These are phyloP conservation scores for Moesziomyces globuligerus DNA, from an alignment of 1,284 basidiomycete species.

Conservation along the genomic window DNA sequence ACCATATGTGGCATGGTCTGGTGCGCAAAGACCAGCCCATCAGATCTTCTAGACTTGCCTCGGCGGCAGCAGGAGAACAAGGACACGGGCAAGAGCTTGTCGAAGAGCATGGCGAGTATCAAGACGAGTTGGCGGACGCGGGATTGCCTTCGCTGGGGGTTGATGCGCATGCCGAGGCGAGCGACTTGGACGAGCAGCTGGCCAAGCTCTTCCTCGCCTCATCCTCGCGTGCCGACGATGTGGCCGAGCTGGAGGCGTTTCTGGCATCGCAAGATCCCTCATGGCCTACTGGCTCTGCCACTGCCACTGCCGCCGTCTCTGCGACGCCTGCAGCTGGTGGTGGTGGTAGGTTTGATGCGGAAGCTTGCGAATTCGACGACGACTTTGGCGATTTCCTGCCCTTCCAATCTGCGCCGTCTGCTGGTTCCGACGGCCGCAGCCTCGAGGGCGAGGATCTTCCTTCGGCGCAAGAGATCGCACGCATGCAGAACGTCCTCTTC, in stretches of 20 bases:
- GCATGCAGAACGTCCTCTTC: slow-evolving; percentile 30
- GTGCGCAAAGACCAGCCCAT: slow-evolving; percentile 35
- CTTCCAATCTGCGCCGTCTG: slow-evolving; percentile 21
- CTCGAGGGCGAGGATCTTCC: slow-evolving; percentile 19
- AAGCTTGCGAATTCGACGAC: slow-evolving; percentile 26
- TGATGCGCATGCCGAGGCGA: slow-evolving; percentile 12
- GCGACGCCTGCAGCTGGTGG: not conserved
- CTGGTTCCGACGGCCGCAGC: not conserved
- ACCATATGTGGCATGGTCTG: slow-evolving; percentile 56
- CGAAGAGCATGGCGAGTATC: not conserved
- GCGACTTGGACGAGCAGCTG: slow-evolving; percentile 32
- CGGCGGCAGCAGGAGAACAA: too few species aligned
- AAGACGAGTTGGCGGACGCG: not conserved
- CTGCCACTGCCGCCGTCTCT: not conserved
- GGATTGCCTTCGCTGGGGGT: slow-evolving; percentile 6
- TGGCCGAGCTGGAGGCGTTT: slow-evolving; percentile 46
- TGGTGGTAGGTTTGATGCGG: too few species aligned
- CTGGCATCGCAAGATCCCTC: slow-evolving; percentile 43
- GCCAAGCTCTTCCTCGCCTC: slow-evolving; percentile 33
- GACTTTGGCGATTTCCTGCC: slow-evolving; percentile 50
- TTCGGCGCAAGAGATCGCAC: slow-evolving; percentile 14
- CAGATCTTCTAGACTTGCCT: too few species aligned
- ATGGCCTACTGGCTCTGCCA: slow-evolving; percentile 23
- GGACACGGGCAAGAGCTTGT: not conserved
- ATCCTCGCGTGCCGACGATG: slow-evolving; percentile 9